A percentile compares a stretch with the other conserved stretches of the same genome.
Evolutionary conservation across 805 yeast genomes (phyloP).

Genomic region (Yarrowia porcina): DNA sequence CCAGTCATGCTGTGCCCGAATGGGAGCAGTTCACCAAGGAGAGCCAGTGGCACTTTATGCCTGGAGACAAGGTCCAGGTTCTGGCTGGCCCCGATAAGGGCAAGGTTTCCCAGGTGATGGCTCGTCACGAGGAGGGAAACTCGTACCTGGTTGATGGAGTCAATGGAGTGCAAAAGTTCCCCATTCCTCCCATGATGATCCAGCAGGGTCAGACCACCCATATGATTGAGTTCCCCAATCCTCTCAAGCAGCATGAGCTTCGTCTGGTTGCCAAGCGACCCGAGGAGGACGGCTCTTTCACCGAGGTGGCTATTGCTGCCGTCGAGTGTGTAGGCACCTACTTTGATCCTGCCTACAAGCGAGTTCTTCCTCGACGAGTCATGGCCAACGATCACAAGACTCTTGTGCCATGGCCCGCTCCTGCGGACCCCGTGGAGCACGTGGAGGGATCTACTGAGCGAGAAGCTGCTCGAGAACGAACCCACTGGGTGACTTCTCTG

Average conservation of each 20-base stretch:
- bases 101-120: slow-evolving; percentile 63
- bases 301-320: slow-evolving; percentile 76
- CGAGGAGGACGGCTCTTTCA: slow-evolving; percentile 57
- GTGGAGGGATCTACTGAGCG: slow-evolving; percentile 31
- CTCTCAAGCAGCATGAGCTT: slow-evolving; percentile 57
- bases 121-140: slow-evolving; percentile 58
- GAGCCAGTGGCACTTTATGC: slow-evolving; percentile 58
- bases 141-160: slow-evolving; percentile 63
- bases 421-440: slow-evolving; percentile 52
- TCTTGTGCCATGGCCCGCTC: slow-evolving; percentile 87
- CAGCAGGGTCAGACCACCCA: slow-evolving; percentile 67
- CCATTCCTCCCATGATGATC: slow-evolving; percentile 74
- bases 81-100: slow-evolving; percentile 70
- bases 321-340: slow-evolving; percentile 64
- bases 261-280: slow-evolving; percentile 75
- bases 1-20: slow-evolving; percentile 36
- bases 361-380: slow-evolving; percentile 72
- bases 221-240: slow-evolving; percentile 63
- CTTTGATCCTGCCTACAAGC: slow-evolving; percentile 70
- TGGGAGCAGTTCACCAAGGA: slow-evolving; percentile 43
- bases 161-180: slow-evolving; percentile 58
- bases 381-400: slow-evolving; percentile 61
- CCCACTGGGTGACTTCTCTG: slow-evolving; percentile 67
- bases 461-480: slow-evolving; percentile 61
- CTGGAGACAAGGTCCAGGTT: slow-evolving; percentile 76